Conservation (phyloP, 768 basidiomycete genomes). For the Lactarius pseudohatsudake region DNA sequence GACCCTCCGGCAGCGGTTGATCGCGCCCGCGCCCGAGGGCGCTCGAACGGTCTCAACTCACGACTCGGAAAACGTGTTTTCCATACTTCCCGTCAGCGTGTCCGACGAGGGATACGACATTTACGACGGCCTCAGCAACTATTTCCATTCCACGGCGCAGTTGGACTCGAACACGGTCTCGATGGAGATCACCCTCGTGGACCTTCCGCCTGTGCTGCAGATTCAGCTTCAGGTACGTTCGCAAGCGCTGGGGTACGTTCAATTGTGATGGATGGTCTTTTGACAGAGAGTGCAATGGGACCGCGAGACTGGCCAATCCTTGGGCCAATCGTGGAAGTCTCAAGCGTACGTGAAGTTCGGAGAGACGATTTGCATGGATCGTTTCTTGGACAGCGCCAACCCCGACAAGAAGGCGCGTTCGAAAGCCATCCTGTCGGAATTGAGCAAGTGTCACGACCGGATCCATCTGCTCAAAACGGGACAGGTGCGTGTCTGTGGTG, state of each 20-base stretch:
- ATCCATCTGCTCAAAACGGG: constrained; percentile 65
- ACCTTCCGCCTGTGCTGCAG: constrained; percentile 87
- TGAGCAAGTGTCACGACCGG: constrained; percentile 65
- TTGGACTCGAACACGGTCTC: constrained; percentile 83
- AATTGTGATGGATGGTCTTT: not conserved
- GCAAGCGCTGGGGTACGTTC: not conserved
- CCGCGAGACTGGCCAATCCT: constrained; percentile 83
- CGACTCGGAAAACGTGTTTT: constrained; percentile 90
- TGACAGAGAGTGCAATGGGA: constrained; percentile 90
- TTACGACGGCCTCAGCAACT: constrained; percentile 89
- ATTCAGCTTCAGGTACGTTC: constrained; percentile 86
- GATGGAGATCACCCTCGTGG: constrained; percentile 84
- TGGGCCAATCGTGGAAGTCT: constrained; percentile 91
- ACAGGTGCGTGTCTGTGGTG: constrained; percentile 50
- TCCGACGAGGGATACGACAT: constrained; percentile 86
- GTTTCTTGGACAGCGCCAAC: constrained; percentile 80
- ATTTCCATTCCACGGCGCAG: constrained; percentile 88
- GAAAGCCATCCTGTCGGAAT: constrained; percentile 64
- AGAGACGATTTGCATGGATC: constrained; percentile 86
- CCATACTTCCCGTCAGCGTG: constrained; percentile 92
- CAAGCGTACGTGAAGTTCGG: constrained; percentile 93
- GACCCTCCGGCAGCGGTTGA: constrained; percentile 66
- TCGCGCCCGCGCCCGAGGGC: constrained; percentile 40
- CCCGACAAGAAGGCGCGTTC: constrained; percentile 68
- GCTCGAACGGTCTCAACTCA: constrained; percentile 59